Conservation (phyloP, 2,329 filamentous ascomycete genomes). For the Lachnellula occidentalis region DNA sequence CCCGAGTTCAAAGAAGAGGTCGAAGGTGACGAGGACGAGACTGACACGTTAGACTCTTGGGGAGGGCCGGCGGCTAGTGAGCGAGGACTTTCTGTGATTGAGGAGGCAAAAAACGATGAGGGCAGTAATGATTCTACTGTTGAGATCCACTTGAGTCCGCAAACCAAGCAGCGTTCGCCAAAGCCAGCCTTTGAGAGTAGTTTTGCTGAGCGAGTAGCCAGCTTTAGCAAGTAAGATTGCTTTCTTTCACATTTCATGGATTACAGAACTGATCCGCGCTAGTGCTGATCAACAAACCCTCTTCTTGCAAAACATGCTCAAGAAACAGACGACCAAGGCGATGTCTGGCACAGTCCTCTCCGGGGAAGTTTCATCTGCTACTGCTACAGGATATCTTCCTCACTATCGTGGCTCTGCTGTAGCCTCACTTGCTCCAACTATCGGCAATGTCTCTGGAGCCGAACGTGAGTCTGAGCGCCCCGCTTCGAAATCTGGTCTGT, state of each 20-base stretch:
- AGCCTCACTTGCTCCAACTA: constrained; percentile 28
- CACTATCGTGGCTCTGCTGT: constrained; percentile 30
- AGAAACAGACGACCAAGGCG: constrained; percentile 16
- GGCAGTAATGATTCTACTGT: constrained; percentile 17
- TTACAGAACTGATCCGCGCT: background rate
- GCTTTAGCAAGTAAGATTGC: constrained; percentile 21
- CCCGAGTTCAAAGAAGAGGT: background rate
- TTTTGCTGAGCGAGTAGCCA: constrained; percentile 23
- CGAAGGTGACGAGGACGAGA: constrained; percentile 11
- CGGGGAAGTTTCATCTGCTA: constrained; percentile 29
- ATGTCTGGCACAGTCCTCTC: constrained; percentile 25
- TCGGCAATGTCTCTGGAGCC: constrained; percentile 7
- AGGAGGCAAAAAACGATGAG: constrained; percentile 2
- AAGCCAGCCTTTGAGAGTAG: constrained; percentile 8
- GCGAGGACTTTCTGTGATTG: background rate
- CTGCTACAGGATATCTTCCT: constrained; percentile 30
- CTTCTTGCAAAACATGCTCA: constrained; percentile 31
- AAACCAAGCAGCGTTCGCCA: constrained; percentile 11
- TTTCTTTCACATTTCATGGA: background rate
- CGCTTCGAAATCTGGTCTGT: constrained; percentile 5
- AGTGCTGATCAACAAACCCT: constrained; percentile 26
- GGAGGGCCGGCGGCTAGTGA: constrained; percentile 2
- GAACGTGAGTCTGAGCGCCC: constrained; percentile 10
- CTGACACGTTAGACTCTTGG: constrained; percentile 16
- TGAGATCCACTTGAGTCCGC: constrained; percentile 16